Percentiles rank a stretch among this genome's conserved stretches.
Conservation (phyloP, 148 eudicot species). For the Vaccinium vitisidaea region DNA sequence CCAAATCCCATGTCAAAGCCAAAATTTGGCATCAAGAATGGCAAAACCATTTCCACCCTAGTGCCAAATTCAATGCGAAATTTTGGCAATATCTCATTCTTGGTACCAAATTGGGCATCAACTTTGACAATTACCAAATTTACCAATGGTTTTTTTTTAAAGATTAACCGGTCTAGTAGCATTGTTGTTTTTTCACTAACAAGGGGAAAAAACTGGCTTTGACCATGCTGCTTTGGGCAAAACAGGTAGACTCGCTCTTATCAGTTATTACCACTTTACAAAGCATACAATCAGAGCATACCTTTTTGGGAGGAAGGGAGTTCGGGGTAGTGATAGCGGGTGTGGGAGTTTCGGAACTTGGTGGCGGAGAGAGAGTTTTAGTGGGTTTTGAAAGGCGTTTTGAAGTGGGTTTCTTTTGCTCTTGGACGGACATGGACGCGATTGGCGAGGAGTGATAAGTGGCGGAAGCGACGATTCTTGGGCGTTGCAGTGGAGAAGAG, state of each 20-base stretch:
- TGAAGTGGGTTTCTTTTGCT: slow-evolving; percentile 4
- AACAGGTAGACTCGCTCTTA: not conserved
- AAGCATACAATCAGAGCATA: not conserved
- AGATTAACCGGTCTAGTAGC: no score
- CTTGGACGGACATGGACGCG: slow-evolving; percentile 9
- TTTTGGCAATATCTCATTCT: not conserved
- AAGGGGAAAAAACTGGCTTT: not conserved
- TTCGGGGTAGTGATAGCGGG: not conserved
- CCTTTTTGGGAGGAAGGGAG: slow-evolving; percentile 20
- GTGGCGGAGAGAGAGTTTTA: slow-evolving; percentile 1
- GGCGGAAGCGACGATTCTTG: not conserved
- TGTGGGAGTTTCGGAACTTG: not conserved
- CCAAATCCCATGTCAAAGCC: not conserved
- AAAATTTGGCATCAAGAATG: not conserved
- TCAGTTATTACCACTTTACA: not conserved
- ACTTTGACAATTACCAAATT: not conserved
- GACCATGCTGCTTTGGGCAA: not conserved
- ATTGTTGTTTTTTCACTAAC: no score
- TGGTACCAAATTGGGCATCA: not conserved
- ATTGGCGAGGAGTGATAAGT: not conserved
- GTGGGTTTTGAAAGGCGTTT: slow-evolving; percentile 16
- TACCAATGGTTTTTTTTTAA: not conserved
- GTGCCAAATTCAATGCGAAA: not conserved
- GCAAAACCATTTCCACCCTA: not conserved
- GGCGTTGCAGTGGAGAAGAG: slow-evolving; percentile 3